Conservation (phyloP, 2,329 filamentous ascomycete genomes). For the Trichoderma sp. region DNA sequence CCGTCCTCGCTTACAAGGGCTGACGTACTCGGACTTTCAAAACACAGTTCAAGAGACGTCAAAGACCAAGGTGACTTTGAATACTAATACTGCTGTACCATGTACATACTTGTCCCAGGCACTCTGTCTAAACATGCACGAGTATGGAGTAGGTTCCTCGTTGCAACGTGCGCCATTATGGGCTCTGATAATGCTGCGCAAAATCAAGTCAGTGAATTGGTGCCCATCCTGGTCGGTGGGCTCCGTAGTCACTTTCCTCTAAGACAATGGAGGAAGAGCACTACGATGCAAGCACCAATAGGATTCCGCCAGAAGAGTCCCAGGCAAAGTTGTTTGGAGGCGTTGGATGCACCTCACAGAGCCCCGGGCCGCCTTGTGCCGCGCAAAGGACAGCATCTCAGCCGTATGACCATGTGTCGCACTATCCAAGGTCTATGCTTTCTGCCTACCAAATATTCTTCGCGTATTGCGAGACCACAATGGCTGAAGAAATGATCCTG, state of each 20-base stretch:
- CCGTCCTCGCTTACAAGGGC: background rate
- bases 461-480: background rate
- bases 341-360: background rate
- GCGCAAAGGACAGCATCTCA: background rate
- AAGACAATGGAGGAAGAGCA: background rate
- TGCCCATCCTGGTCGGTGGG: background rate
- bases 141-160: background rate
- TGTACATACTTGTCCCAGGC: too few species aligned
- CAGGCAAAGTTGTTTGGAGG: background rate
- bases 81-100: background rate
- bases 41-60: background rate
- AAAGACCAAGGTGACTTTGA: background rate
- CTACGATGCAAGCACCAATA: background rate
- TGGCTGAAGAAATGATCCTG: constrained; percentile 13
- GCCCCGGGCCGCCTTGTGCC: background rate
- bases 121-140: background rate
- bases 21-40: background rate
- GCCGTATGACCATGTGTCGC: background rate
- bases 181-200: background rate
- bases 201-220: background rate
- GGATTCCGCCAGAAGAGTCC: background rate
- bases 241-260: background rate
- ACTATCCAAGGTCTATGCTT: background rate
- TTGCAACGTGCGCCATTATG: background rate
- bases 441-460: background rate